Percentiles rank a stretch among this genome's conserved stretches.
Conservation (phyloP, 1,139 yeast species). For the Blastobotrys indianensis region DNA sequence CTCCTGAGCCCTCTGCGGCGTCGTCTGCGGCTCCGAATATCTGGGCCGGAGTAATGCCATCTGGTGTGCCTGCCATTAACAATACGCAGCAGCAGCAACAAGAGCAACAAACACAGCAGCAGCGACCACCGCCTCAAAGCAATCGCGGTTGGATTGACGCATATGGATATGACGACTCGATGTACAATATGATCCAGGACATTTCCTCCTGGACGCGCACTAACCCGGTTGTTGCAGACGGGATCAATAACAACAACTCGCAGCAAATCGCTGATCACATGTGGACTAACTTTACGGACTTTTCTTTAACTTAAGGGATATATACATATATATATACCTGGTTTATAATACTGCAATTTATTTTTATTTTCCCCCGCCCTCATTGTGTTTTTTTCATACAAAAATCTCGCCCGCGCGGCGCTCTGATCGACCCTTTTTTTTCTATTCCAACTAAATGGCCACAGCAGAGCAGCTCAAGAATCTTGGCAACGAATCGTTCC, state of each 20-base stretch:
- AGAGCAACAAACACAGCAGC: slow-evolving; percentile 2
- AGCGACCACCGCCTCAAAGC: background rate
- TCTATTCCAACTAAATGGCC: slow-evolving; percentile 1
- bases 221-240: slow-evolving; percentile 14
- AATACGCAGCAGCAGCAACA: background rate
- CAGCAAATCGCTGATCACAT: slow-evolving; percentile 20
- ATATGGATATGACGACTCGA: slow-evolving; percentile 44
- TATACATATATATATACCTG: slow-evolving; percentile 3
- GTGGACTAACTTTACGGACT: slow-evolving; percentile 22
- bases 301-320: slow-evolving; percentile 12
- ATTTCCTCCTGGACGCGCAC: slow-evolving; percentile 51
- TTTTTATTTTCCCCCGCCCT: too few species aligned
- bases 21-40: too few species aligned
- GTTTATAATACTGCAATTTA: background rate
- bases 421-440: background rate
- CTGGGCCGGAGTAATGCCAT: too few species aligned
- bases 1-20: too few species aligned
- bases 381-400: background rate
- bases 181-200: slow-evolving; percentile 52
- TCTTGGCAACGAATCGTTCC: slow-evolving; percentile 10
- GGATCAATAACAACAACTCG: slow-evolving; percentile 11
- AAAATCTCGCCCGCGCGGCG: too few species aligned
- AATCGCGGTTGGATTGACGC: slow-evolving; percentile 32
- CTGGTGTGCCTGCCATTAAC: too few species aligned
- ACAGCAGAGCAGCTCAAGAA: background rate